Evolutionary conservation across 345 rosid species (phyloP), one percentile per base, ranked within the genome.

Genomic region (Carallia pectinifolia): DNA sequence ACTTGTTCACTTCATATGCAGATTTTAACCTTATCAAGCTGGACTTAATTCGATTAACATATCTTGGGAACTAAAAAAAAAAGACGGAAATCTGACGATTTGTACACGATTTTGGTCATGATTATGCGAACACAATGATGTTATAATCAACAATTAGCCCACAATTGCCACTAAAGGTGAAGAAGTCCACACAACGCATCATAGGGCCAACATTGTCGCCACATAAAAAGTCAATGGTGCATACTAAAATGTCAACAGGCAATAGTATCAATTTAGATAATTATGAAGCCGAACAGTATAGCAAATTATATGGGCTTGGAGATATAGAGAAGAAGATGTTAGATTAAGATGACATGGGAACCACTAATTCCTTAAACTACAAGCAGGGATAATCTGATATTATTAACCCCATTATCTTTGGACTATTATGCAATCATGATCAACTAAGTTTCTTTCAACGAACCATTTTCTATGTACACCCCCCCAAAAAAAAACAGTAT

Each of bases 231-330:
- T 68, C 63, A 72, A 64, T 47, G 52, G 6, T 40, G 29, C 62
- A 9, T 15, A 13, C 16, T 7, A 12, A 10, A 53, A 68, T 68
- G 71, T 69, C 74, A 60, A 77, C 66, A 73, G 68, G 58, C 50
- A 54, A 12, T 3, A 65, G 73, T 53, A 65, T 69, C 52, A 69
- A 66, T 65, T 48, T 17, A 66, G 56, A 76, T 53, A 73, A 62
- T 68, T 62, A 65, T 70, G 73, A n/a, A 72, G 48, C 77, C 77
- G 40, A 58, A n/a, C 37, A 76, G 56, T 58, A 65, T 69, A 37
- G 53, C n/a, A 10, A 58, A 60, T 33, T 33, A 33, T 27, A 27
- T 8, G 18, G 2, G 23, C 58, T 9, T 55, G 16, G 5, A 1
- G 44, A 53, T 18, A 30, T 8, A 1, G 54, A 53, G 29, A 30